A percentile compares a stretch with the other conserved stretches of the same genome.
Conservation (phyloP, 208 protist species). For the Leishmania tropica region DNA sequence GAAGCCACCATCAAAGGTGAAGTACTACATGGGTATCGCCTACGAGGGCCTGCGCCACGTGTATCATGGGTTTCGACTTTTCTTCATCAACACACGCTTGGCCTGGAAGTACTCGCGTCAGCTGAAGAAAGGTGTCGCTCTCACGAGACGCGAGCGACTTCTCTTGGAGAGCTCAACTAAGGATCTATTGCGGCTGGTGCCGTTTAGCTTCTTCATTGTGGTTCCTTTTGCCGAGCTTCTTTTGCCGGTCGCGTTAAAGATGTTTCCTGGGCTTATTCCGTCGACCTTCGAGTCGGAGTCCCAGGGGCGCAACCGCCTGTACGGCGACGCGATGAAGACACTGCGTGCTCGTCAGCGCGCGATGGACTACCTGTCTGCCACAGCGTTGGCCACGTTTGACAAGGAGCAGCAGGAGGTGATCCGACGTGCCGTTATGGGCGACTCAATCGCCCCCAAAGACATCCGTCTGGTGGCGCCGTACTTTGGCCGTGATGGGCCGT, state of each 20-base stretch:
- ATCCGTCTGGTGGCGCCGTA: constrained; percentile 79
- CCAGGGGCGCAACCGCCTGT: constrained; percentile 85
- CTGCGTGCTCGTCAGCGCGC: constrained; percentile 79
- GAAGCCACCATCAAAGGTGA: constrained; percentile 27
- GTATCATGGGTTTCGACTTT: constrained; percentile 90
- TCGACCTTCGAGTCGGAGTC: constrained; percentile 94
- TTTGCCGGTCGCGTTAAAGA: constrained; percentile 95
- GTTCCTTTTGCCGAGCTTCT: constrained; percentile 96
- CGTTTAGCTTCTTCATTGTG: constrained; percentile 97
- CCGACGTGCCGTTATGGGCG: constrained; percentile 67
- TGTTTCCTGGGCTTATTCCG: constrained; percentile 97
- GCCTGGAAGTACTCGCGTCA: constrained; percentile 89
- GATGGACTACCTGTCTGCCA: constrained; percentile 88
- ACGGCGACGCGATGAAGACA: constrained; percentile 74
- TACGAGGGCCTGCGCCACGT: constrained; percentile 80
- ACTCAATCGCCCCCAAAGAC: constrained; percentile 76
- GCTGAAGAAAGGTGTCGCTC: constrained; percentile 81
- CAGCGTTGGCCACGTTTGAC: constrained; percentile 77
- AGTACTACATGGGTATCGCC: constrained; percentile 39
- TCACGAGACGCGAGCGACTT: constrained; percentile 86
- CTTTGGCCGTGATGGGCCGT: constrained; percentile 75
- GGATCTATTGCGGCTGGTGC: constrained; percentile 96
- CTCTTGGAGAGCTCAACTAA: constrained; percentile 93
- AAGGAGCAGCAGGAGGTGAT: constrained; percentile 85
- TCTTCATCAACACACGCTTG: constrained; percentile 87